These are phyloP conservation scores for Phytophthora idaei DNA, from an alignment of 352 stramenopile genomes.

Conservation along the genomic window DNA sequence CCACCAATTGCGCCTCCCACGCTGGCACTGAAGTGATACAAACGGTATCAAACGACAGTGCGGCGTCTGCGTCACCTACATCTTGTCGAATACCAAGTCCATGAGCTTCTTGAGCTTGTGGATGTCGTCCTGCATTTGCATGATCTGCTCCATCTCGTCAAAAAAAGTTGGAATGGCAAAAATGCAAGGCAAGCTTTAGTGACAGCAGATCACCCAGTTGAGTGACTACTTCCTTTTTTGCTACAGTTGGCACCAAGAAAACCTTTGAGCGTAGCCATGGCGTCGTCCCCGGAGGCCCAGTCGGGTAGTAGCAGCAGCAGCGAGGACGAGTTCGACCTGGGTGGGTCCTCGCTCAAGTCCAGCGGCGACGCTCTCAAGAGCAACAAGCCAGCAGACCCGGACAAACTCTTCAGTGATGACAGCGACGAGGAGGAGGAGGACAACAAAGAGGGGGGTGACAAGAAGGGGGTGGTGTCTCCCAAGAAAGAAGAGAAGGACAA, in stretches of 20 bases:
- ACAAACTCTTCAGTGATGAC: conserved; percentile 78
- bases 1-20: not conserved
- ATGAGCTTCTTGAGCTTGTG: conserved; percentile 94
- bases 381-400: conserved; percentile 36
- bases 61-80: conserved; percentile 43
- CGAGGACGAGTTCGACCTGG: conserved; percentile 82
- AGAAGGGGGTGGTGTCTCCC: conserved; percentile 19
- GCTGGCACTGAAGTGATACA: not conserved
- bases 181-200: no score
- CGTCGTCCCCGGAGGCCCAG: conserved; percentile 63
- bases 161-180: not conserved
- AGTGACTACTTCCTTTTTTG: not conserved
- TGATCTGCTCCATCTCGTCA: conserved; percentile 82
- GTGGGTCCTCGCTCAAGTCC: conserved; percentile 36
- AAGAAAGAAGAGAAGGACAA: conserved; percentile 72
- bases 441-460: conserved; percentile 23
- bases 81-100: conserved; percentile 86
- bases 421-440: conserved; percentile 54
- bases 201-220: not conserved
- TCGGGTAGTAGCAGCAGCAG: conserved; percentile 72
- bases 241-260: no score
- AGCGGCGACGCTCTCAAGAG: conserved; percentile 3
- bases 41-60: not conserved
- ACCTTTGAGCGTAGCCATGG: conserved; percentile 30
- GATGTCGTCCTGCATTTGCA: conserved; percentile 92